Base-by-base conservation (phyloP, 805 yeast species). In the Debaryomyces prosopidis region DNA sequence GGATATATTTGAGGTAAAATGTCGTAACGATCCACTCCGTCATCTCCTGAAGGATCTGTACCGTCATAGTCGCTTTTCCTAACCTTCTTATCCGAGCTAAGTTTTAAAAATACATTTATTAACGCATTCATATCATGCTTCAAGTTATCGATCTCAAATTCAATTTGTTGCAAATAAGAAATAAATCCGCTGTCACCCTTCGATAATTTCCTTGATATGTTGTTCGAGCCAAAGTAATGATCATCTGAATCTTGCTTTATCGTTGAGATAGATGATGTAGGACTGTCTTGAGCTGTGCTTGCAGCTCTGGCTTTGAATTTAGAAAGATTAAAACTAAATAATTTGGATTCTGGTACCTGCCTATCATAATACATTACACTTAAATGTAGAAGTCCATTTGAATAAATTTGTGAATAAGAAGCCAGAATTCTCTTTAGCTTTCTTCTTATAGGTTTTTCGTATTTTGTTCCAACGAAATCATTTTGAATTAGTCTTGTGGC, bases 1-100 rank as follows among this genome's bases (percentile, higher is more conserved):
- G 94, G 90, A 51, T 82, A 80, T 2, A 83, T 66, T 58, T 85
- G 85, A 0, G 92, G 94, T 30, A 84, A 49, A 12, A 64, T 42
- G 39, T 70, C 63, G 48, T 54, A 63, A 17, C 76, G 49, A 28
- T 66, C 70, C 41, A 63, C 66, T 5, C 73, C 62, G 30, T 57
- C 63, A 17, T 58, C 60, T n/a, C 65, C 71, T 0, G 72, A 63
- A 5, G 55, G 60, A 46, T 69, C 76, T 1, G 73, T 65, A 3
- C 63, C 61, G 48, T 69, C 70, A 49, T 72, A 72, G 46, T 72
- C 76, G 2, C 63, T 55, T 3, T 50, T 44, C 28, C 53, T 54
- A 5, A 69, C 65, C 33, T 47, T 55, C 42, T 71, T 71, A 37
- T 63, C 69, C 15, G 53, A 51, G 18, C 73, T 65, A n/a, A 70